phyloP scores from a whole-genome alignment of 169 alveolate genomes.

The Plasmodium berghei region DNA sequence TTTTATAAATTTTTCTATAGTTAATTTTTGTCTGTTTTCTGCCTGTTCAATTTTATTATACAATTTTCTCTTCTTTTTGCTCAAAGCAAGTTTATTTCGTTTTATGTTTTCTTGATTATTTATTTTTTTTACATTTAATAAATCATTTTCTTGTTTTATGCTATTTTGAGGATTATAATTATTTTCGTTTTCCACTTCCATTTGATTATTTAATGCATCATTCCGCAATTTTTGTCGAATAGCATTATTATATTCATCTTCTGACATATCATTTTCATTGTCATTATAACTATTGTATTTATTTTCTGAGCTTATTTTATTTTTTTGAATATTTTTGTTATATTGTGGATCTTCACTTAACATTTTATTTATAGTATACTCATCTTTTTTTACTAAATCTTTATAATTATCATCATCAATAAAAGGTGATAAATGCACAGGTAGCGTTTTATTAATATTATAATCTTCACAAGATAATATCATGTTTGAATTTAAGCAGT shows the following conservation, averaged over 20 bases:
- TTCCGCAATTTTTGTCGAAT: slow-evolving; percentile 12
- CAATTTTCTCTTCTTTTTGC: slow-evolving; percentile 64
- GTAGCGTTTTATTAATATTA: slow-evolving; percentile 92
- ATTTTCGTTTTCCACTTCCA: slow-evolving; percentile 54
- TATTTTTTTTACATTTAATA: background rate
- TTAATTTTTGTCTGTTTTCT: slow-evolving; percentile 29
- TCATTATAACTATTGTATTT: background rate
- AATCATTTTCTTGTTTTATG: background rate
- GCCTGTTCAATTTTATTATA: slow-evolving; percentile 31
- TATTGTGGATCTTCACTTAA: slow-evolving; percentile 11
- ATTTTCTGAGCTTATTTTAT: background rate
- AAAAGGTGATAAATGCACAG: slow-evolving; percentile 97
- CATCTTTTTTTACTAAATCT: slow-evolving; percentile 63
- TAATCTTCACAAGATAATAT: slow-evolving; percentile 92
- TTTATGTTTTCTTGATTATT: slow-evolving; percentile 24
- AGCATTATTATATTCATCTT: slow-evolving; percentile 18
- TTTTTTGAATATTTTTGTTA: background rate
- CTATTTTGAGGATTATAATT: background rate
- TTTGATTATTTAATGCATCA: slow-evolving; percentile 40
- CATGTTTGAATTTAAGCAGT: slow-evolving; percentile 90
- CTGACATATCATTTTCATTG: slow-evolving; percentile 16
- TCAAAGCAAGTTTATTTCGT: slow-evolving; percentile 42
- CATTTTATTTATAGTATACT: slow-evolving; percentile 45
- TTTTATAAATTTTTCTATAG: slow-evolving; percentile 39
- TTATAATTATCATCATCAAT: slow-evolving; percentile 71